phyloP scores from a whole-genome alignment of 495 filamentous ascomycete genomes.

The Astrocystis sublimbata region DNA sequence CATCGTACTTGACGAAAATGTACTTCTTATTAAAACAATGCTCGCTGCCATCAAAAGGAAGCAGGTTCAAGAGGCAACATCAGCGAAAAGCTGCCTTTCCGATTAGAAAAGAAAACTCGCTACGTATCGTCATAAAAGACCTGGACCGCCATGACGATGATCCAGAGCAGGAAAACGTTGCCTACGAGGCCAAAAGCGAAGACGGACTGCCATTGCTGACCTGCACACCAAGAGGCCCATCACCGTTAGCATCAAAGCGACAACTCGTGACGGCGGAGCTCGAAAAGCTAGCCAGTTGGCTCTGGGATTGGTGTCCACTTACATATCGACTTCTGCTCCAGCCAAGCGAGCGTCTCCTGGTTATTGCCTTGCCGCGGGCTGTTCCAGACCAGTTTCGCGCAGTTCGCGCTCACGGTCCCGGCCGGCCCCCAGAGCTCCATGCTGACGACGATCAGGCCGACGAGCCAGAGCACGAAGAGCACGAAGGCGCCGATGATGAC shows the following conservation, averaged over 20 bases:
- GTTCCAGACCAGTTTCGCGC: conserved; percentile 68
- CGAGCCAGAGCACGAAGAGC: conserved; percentile 88
- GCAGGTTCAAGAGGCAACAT: no score
- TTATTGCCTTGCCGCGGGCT: conserved; percentile 60
- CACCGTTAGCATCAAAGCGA: background rate
- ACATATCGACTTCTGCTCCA: conserved; percentile 88
- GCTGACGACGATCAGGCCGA: conserved; percentile 84
- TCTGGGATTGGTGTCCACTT: conserved; percentile 40
- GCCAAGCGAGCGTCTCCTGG: conserved; percentile 74
- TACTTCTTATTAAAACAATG: no score
- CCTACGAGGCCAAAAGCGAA: conserved; percentile 76
- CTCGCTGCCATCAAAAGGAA: no score
- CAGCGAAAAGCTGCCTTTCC: background rate
- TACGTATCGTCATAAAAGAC: conserved; percentile 63
- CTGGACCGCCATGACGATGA: conserved; percentile 89
- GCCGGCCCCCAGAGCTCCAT: conserved; percentile 85
- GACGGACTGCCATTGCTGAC: conserved; percentile 60
- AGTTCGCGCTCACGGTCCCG: conserved; percentile 76
- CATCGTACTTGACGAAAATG: no score
- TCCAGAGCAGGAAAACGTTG: conserved; percentile 85
- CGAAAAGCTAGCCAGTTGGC: background rate
- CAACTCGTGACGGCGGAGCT: background rate
- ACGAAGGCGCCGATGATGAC: conserved; percentile 92
- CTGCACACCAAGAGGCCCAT: conserved; percentile 25
- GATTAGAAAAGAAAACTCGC: background rate